Evolutionary conservation across 495 filamentous ascomycete genomes (phyloP).

Genomic region (Clavariopsis aquatica): DNA sequence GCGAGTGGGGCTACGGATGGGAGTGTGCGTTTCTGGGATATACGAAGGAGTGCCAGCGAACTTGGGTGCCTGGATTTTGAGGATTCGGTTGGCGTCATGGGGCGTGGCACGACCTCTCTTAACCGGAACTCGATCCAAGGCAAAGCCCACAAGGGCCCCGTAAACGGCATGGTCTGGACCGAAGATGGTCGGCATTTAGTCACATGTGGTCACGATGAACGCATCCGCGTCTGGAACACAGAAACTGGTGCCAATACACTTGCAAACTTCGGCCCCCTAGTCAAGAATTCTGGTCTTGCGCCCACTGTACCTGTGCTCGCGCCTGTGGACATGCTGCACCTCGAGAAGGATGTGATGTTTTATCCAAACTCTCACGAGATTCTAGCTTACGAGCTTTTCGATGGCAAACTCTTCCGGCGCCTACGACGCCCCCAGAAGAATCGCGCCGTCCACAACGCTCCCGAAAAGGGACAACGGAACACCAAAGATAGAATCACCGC

Average conservation of each 20-base stretch:
- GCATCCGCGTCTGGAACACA: slow-evolving; percentile 82
- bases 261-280: slow-evolving; percentile 74
- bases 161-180: slow-evolving; percentile 83
- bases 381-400: slow-evolving; percentile 70
- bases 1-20: slow-evolving; percentile 78
- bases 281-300: slow-evolving; percentile 70
- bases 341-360: slow-evolving; percentile 64
- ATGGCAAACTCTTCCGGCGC: slow-evolving; percentile 70
- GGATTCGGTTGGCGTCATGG: slow-evolving; percentile 65
- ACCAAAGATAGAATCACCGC: slow-evolving; percentile 64
- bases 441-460: slow-evolving; percentile 43
- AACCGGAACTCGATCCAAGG: slow-evolving; percentile 53
- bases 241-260: slow-evolving; percentile 77
- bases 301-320: slow-evolving; percentile 63
- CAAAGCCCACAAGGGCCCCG: slow-evolving; percentile 72
- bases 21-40: slow-evolving; percentile 79
- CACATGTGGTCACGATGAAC: slow-evolving; percentile 76
- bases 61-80: slow-evolving; percentile 79
- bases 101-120: slow-evolving; percentile 51
- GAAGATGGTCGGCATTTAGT: slow-evolving; percentile 72
- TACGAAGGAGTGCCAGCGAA: slow-evolving; percentile 68
- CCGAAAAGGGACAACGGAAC: slow-evolving; percentile 39
- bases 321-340: slow-evolving; percentile 53
- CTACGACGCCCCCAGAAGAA: slow-evolving; percentile 61
- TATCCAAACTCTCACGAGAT: slow-evolving; percentile 80